Percentiles rank a stretch among this genome's conserved stretches.
Evolutionary conservation across 805 yeast genomes (phyloP).

Genomic region (Candida verbasci): DNA sequence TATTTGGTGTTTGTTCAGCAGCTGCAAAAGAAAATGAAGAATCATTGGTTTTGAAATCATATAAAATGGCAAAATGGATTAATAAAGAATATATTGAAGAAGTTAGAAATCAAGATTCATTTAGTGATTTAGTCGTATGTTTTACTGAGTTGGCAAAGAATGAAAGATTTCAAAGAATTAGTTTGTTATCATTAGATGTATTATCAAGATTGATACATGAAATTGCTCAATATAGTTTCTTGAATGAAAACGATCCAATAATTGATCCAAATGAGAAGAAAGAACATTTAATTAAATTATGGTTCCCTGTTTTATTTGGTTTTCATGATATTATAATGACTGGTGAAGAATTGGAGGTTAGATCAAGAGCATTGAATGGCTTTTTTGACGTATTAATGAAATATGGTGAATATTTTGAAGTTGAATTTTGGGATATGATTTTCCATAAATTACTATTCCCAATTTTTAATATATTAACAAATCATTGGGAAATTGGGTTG

Average conservation of each 20-base stretch:
- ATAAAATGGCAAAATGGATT: conserved; percentile 57
- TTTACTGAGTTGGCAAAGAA: conserved; percentile 82
- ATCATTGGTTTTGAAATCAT: conserved; percentile 58
- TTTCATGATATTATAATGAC: conserved; percentile 88
- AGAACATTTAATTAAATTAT: conserved; percentile 49
- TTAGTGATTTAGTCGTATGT: conserved; percentile 62
- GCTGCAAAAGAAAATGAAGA: conserved; percentile 65
- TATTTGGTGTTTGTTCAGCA: conserved; percentile 70
- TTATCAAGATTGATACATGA: conserved; percentile 58
- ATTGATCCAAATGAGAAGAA: conserved; percentile 12
- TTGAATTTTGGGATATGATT: conserved; percentile 76
- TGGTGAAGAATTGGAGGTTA: conserved; percentile 90
- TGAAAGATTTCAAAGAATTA: conserved; percentile 70
- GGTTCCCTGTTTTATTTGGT: conserved; percentile 86
- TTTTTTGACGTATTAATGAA: conserved; percentile 78
- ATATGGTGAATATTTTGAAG: conserved; percentile 72
- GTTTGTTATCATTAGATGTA: conserved; percentile 76
- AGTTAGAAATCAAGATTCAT: conserved; percentile 67
- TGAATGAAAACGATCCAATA: conserved; percentile 13
- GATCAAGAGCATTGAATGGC: conserved; percentile 80
- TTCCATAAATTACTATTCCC: conserved; percentile 83
- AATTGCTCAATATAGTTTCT: conserved; percentile 45
- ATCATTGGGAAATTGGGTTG: conserved; percentile 56
- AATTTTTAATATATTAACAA: conserved; percentile 74
- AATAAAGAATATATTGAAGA: conserved; percentile 57